Conservation (phyloP, 176 grass and related monocot genomes). For the Pharus latifolius region DNA sequence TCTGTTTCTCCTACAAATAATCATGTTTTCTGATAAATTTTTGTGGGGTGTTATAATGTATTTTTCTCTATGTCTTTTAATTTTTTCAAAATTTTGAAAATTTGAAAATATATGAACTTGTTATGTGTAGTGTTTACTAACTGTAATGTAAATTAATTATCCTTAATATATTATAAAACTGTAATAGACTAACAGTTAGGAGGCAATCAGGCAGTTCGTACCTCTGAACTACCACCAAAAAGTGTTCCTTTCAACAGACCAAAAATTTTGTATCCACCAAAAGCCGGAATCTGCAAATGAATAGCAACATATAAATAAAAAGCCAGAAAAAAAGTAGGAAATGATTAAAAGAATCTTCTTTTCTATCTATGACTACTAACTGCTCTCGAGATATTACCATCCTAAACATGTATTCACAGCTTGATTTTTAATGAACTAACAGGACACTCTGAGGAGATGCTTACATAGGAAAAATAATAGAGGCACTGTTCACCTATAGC, state of each 20-base stretch:
- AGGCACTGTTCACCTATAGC: not conserved
- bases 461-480: not conserved
- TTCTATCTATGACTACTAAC: not conserved
- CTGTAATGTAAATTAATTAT: too few relatives aligned
- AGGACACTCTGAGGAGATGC: too few relatives aligned
- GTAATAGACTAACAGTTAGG: too few relatives aligned
- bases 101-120: too few relatives aligned
- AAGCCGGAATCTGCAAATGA: conserved; percentile 70
- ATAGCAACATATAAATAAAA: not conserved
- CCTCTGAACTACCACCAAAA: conserved; percentile 66
- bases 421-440: not conserved
- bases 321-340: not conserved
- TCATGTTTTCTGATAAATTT: too few relatives aligned
- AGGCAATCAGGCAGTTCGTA: conserved; percentile 21
- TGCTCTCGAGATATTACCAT: not conserved
- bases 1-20: too few relatives aligned
- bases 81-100: too few relatives aligned
- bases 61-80: too few relatives aligned
- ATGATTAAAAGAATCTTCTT: not conserved
- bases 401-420: not conserved
- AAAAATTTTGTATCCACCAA: conserved; percentile 77
- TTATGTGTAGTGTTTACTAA: too few relatives aligned
- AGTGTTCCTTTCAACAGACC: conserved; percentile 68
- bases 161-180: too few relatives aligned
- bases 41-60: too few relatives aligned